phyloP scores from a whole-genome alignment of 331 rosid species.

The Malus hybrid region DNA sequence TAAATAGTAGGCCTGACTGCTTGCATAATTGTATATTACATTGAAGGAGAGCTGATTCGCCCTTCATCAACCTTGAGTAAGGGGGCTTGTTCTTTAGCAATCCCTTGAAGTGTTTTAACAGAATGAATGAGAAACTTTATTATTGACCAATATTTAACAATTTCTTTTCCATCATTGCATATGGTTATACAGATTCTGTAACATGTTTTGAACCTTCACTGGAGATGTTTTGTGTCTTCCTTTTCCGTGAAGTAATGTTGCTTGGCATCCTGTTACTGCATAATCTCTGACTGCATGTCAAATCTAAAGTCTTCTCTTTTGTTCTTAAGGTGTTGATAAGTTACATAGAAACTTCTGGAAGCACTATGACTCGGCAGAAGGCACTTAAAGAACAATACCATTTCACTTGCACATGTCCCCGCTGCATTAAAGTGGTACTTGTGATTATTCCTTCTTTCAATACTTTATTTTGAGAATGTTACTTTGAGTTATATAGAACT shows the following conservation, averaged over 20 bases:
- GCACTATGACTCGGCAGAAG: conserved; percentile 79
- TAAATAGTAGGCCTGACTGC: too few species aligned
- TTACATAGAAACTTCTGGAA: conserved; percentile 86
- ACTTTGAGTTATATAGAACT: not conserved
- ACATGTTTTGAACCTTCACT: too few species aligned
- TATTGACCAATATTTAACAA: too few species aligned
- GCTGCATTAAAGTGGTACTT: conserved; percentile 67
- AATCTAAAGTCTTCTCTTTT: conserved; percentile 13
- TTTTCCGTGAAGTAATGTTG: not conserved
- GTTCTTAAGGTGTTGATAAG: conserved; percentile 65
- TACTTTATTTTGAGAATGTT: conserved; percentile 15
- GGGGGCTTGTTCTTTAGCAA: too few species aligned
- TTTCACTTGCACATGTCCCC: conserved; percentile 69
- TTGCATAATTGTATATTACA: too few species aligned
- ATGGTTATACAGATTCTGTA: too few species aligned
- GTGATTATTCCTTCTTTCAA: not conserved
- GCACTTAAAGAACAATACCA: conserved; percentile 76
- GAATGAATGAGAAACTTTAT: too few species aligned
- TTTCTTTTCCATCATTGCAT: too few species aligned
- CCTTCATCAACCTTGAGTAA: too few species aligned
- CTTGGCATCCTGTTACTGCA: not conserved
- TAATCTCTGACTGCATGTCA: not conserved
- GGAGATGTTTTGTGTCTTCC: not conserved
- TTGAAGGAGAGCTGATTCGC: too few species aligned
- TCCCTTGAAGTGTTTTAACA: too few species aligned